Evolutionary conservation across 805 yeast genomes (phyloP), one percentile per base, ranked within the genome.

Genomic region (Henningerozyma blattae): DNA sequence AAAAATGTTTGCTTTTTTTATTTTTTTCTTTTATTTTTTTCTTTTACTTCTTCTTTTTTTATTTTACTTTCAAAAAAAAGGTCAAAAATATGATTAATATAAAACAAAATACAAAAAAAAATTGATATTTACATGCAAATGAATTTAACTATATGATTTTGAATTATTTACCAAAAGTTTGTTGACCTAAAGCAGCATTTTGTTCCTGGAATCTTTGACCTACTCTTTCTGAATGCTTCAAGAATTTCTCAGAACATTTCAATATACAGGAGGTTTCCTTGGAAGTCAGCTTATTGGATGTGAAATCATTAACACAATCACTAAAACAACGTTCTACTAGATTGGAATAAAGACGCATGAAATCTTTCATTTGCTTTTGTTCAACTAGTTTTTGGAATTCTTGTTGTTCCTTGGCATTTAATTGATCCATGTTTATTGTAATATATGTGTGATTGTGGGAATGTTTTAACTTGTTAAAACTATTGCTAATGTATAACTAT

Each of bases 141-240:
- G n/a, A n/a, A n/a, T n/a, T n/a, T n/a, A n/a, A n/a, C n/a, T n/a
- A n/a, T n/a, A n/a, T n/a, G n/a, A n/a, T n/a, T n/a, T n/a, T n/a
- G n/a, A n/a, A n/a, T n/a, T 27, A 27, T 27, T 27, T 24, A n/a
- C 27, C 27, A 9, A 24, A 24, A 24, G 15, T 15, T 24, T 24
- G 27, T 59, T 81, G 83, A 69, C 80, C 77, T 67, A 81, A 64
- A 44, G 77, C 63, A 38, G 81, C 82, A 39, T 91, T 91, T 64
- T 89, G 96, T 58, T 89, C 98, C 65, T 89, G 97, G 89, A 91
- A 91, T 65, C 97, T 78, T 64, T 82, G 89, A 30, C 98, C 99
- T 37, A 91, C 95, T 60, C 99, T 79, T 67, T 91, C 98, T 61
- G 89, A 77, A 69, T 89, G 97, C 61, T 91, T 91, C 67, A 91